A percentile compares a stretch with the other conserved stretches of the same genome.
phyloP scores from a whole-genome alignment of 1,139 yeast species.

The Wickerhamomyces sp. region DNA sequence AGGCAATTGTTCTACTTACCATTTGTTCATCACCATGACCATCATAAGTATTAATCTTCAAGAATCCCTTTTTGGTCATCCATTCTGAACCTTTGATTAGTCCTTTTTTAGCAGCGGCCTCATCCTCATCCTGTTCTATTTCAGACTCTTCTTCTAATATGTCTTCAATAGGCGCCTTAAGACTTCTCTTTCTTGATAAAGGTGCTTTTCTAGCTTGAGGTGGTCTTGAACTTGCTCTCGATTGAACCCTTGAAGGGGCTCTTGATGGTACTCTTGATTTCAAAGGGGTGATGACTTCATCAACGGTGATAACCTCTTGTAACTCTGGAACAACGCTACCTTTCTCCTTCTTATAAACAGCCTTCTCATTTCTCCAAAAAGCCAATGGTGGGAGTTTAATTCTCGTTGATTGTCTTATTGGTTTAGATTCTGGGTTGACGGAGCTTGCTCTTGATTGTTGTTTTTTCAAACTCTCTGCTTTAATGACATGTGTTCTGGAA shows the following conservation, averaged over 20 bases:
- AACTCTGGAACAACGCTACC: slow-evolving; percentile 54
- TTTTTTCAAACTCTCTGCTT: slow-evolving; percentile 12
- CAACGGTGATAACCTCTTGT: slow-evolving; percentile 51
- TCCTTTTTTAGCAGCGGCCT: slow-evolving; percentile 23
- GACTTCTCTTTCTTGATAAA: slow-evolving; percentile 3
- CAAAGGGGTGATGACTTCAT: slow-evolving; percentile 23
- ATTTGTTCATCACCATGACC: slow-evolving; percentile 41
- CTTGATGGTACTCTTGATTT: slow-evolving; percentile 12
- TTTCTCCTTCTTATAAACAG: slow-evolving; percentile 53
- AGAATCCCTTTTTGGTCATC: slow-evolving; percentile 40
- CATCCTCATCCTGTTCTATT: slow-evolving; percentile 15
- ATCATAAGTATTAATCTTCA: slow-evolving; percentile 48
- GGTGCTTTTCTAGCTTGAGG: slow-evolving; percentile 5
- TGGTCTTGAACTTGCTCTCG: slow-evolving; percentile 9
- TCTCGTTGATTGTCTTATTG: slow-evolving; percentile 51
- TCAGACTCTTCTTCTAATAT: slow-evolving; percentile 27
- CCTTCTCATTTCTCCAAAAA: slow-evolving; percentile 80
- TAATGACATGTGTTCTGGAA: slow-evolving; percentile 13
- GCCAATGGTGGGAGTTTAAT: slow-evolving; percentile 70
- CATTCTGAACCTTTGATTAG: slow-evolving; percentile 49
- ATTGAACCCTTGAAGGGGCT: slow-evolving; percentile 13
- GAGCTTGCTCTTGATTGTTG: slow-evolving; percentile 20
- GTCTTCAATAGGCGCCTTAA: not conserved
- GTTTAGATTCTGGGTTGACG: slow-evolving; percentile 13
- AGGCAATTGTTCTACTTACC: slow-evolving; percentile 54